Evolutionary conservation across 2,329 filamentous ascomycete species (phyloP), one percentile per base, ranked within the genome.

Genomic region (Thermothelomyces thermophilus): DNA sequence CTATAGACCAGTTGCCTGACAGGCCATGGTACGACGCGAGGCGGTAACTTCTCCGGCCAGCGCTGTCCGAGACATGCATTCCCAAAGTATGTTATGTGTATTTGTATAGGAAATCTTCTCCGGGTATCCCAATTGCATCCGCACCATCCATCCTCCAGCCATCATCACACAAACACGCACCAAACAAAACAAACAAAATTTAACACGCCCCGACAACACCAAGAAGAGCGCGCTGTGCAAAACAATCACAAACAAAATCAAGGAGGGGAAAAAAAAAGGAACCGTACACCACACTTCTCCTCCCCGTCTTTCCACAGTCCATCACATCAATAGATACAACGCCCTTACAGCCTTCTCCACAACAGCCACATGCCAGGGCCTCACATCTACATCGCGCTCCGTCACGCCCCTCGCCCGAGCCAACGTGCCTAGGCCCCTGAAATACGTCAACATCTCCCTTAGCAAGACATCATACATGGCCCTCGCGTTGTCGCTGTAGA

Each of bases 361-460:
- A 16, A 79, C 83, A 11, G 81, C 83, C 52, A 91, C 71, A 71
- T 91, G 87, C 84, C 87, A 88, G 16, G 87, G 87, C 59, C 86
- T 70, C n/a, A 82, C 74, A 61, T 83, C 80, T 42, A 69, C 73
- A 47, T 80, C 71, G 53, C 73, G 66, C 60, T 80, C 75, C 61
- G 82, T 70, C 60, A 83, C 70, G 0, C 81, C 85, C 53, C 84
- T 78, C 19, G 82, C 77, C 55, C 81, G 75, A 1, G 85, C 86
- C 58, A 93, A 63, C 16, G 86, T 79, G 0, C 82, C 83, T 54
- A 93, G 63, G 0, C 78, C 81, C 37, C 86, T 70, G 62, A 84
- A 91, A 64, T 83, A 79, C 26, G 71, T 75, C 50, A 93, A 63
- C 64, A 88, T 81, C 63, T 93, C 87, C 56, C 81, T 73, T 31